A percentile compares a stretch with the other conserved stretches of the same genome.
Evolutionary conservation across 1,284 basidiomycete species (phyloP).

Genomic region (Irpex sp.): DNA sequence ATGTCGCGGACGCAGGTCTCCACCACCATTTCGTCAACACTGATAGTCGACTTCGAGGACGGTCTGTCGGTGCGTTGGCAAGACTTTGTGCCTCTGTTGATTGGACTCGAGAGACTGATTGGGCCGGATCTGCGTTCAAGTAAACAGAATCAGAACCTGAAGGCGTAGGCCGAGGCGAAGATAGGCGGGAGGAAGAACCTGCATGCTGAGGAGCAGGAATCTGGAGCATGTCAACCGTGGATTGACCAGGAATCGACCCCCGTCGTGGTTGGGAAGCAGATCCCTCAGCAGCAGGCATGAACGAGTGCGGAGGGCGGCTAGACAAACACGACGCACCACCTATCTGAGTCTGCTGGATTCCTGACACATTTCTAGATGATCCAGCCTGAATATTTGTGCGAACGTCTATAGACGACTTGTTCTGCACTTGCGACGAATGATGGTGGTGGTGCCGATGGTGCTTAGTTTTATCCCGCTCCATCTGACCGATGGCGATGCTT

Average conservation of each 20-base stretch:
- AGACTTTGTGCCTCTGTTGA: conserved; percentile 5
- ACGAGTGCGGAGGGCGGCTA: neutral
- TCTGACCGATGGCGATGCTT: conserved; percentile 12
- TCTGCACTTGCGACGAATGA: conserved; percentile 15
- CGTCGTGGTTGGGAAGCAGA: conserved; percentile 9
- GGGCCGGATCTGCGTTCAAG: conserved; percentile 7
- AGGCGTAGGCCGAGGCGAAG: conserved; percentile 2
- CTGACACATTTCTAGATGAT: neutral
- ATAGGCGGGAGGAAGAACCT: conserved; percentile 3
- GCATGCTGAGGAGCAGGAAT: neutral
- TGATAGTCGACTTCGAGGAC: conserved; percentile 22
- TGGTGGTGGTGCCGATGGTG: conserved; percentile 5
- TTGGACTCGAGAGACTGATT: conserved; percentile 12
- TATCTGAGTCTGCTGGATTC: neutral
- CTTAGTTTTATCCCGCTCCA: conserved; percentile 22
- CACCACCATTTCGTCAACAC: conserved; percentile 18
- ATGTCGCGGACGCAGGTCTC: conserved; percentile 15
- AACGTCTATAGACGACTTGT: conserved; percentile 25
- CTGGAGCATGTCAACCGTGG: conserved; percentile 6
- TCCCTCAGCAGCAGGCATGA: neutral
- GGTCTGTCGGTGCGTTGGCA: conserved; percentile 17
- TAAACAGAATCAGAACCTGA: neutral
- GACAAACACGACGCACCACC: neutral
- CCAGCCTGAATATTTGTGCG: conserved; percentile 5
- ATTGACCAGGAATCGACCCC: conserved; percentile 6